Evolutionary conservation across 1,284 basidiomycete species (phyloP).

Genomic region (Pseudozyma pruni): DNA sequence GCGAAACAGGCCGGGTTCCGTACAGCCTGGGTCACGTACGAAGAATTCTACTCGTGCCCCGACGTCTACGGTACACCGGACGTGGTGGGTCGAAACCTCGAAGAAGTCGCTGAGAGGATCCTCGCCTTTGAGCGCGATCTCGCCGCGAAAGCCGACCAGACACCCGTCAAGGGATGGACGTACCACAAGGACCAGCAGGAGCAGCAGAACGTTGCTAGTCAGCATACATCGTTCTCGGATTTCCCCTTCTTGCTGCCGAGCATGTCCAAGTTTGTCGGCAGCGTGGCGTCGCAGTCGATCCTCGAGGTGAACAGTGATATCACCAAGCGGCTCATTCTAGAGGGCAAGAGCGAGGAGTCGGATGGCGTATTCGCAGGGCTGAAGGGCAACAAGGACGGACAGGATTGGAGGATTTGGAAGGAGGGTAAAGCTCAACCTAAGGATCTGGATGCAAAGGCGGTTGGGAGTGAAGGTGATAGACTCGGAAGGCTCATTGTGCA

Average conservation of each 20-base stretch:
- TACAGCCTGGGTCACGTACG: slow-evolving; percentile 60
- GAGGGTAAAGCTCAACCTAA: slow-evolving; percentile 26
- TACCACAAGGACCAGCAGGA: slow-evolving; percentile 27
- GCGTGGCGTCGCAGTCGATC: slow-evolving; percentile 20
- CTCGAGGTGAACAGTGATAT: slow-evolving; percentile 32
- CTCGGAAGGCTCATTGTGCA: slow-evolving; percentile 28
- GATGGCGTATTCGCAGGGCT: slow-evolving; percentile 37
- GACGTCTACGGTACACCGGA: slow-evolving; percentile 55
- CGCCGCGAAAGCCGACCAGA: not conserved
- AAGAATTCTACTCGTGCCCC: slow-evolving; percentile 50
- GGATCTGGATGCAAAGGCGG: slow-evolving; percentile 4
- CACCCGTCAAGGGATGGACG: slow-evolving; percentile 21
- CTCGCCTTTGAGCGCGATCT: slow-evolving; percentile 45
- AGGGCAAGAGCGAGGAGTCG: slow-evolving; percentile 26
- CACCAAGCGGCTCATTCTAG: slow-evolving; percentile 22
- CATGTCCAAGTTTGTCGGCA: slow-evolving; percentile 44
- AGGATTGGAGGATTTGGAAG: slow-evolving; percentile 41
- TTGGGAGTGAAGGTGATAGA: slow-evolving; percentile 20
- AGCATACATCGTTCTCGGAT: slow-evolving; percentile 58
- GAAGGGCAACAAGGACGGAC: slow-evolving; percentile 18
- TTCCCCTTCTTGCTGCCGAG: slow-evolving; percentile 56
- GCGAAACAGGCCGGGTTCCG: slow-evolving; percentile 52
- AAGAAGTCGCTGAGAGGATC: slow-evolving; percentile 51
- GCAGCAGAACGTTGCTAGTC: slow-evolving; percentile 21
- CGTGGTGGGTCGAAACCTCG: slow-evolving; percentile 48